Evolutionary conservation across 352 stramenopile species (phyloP).

Genomic region (Phytophthora europaea): DNA sequence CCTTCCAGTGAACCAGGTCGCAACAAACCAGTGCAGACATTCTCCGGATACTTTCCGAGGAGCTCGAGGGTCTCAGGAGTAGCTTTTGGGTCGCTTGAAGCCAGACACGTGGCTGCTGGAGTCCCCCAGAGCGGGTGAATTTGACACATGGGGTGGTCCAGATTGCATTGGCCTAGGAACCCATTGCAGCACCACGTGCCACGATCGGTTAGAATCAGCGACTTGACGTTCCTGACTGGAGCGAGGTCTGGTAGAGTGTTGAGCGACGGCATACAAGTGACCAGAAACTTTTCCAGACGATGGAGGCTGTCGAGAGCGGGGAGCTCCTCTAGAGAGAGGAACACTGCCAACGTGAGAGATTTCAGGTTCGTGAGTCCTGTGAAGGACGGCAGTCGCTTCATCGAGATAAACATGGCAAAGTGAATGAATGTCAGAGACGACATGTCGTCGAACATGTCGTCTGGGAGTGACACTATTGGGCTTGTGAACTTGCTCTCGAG

Average conservation of each 20-base stretch:
- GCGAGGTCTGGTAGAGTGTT: conserved; percentile 21
- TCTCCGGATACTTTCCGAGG: neutral
- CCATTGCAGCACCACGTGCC: conserved; percentile 38
- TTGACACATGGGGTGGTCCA: conserved; percentile 11
- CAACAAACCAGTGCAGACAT: conserved; percentile 2
- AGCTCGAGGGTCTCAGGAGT: conserved; percentile 15
- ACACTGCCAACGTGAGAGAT: conserved; percentile 5
- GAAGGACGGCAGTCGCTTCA: too few species aligned
- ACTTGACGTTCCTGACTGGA: conserved; percentile 7
- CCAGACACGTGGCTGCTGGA: conserved; percentile 19
- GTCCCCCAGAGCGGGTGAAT: conserved; percentile 20
- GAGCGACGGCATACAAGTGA: conserved; percentile 5
- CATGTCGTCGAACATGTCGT: too few species aligned
- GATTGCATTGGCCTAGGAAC: conserved; percentile 31
- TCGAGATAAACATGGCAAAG: too few species aligned
- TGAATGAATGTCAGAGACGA: too few species aligned
- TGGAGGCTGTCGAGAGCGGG: conserved; percentile 11
- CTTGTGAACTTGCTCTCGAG: neutral
- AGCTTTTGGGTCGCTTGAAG: neutral
- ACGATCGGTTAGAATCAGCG: conserved; percentile 9
- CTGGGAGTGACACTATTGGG: too few species aligned
- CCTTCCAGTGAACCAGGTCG: conserved; percentile 7
- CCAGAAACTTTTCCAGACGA: conserved; percentile 23
- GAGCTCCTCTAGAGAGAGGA: conserved; percentile 12
- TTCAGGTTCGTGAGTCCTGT: neutral